phyloP scores from a whole-genome alignment of 225 moss, liverwort and hornwort species.

The Takakia lepidozioides region DNA sequence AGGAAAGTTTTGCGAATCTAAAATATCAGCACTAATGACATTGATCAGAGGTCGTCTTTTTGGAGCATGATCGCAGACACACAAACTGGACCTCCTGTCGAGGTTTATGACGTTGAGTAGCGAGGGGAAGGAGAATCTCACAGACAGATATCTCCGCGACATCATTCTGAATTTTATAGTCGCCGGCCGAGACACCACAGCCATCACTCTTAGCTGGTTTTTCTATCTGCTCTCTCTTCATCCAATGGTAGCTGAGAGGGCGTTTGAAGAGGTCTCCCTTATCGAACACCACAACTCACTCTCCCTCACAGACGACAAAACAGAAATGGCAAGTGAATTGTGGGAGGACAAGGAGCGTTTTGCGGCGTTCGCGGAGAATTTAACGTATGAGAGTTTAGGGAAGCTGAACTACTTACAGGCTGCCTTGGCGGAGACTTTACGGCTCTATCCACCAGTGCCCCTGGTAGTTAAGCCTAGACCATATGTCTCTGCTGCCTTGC shows the following conservation, averaged over 20 bases:
- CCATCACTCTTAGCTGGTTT: conserved; percentile 57
- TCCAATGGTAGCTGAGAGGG: conserved; percentile 14
- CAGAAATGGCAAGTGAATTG: too few relatives aligned
- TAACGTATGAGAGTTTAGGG: conserved; percentile 44
- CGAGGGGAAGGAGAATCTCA: conserved; percentile 20
- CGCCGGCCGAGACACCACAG: conserved; percentile 64
- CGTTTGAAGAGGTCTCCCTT: conserved; percentile 44
- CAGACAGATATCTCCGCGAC: conserved; percentile 59
- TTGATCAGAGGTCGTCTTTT: too few relatives aligned
- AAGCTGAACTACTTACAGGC: conserved; percentile 64
- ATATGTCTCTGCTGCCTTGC: too few relatives aligned
- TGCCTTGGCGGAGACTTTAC: conserved; percentile 48
- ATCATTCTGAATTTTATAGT: conserved; percentile 40
- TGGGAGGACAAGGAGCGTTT: conserved; percentile 4
- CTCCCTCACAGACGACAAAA: too few relatives aligned
- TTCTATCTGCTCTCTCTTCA: conserved; percentile 31
- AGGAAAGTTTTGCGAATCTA: too few relatives aligned
- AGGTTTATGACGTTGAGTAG: too few relatives aligned
- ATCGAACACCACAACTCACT: too few relatives aligned
- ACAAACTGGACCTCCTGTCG: too few relatives aligned
- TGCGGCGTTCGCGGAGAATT: conserved; percentile 12
- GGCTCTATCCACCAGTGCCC: conserved; percentile 60
- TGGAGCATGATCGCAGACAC: too few relatives aligned
- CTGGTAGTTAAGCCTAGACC: conserved; percentile 7
- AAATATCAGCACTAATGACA: too few relatives aligned